These are phyloP conservation scores for Pyrenophora tritici-repentis DNA, from an alignment of 2,329 filamentous ascomycete species.

Conservation along the genomic window DNA sequence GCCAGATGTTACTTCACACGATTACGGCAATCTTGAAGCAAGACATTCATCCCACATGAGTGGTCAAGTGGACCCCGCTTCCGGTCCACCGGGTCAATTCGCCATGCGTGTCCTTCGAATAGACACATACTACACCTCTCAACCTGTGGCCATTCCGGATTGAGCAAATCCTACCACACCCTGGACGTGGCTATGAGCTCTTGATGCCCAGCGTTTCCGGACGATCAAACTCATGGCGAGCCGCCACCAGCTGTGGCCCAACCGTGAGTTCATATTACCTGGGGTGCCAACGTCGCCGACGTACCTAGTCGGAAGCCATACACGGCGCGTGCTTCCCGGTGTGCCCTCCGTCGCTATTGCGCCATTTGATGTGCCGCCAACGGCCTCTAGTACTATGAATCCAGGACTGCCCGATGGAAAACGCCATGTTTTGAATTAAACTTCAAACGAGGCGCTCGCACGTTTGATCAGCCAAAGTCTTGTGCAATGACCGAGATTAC, in stretches of 20 bases:
- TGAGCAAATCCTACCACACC: slow-evolving; percentile 6
- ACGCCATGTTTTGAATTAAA: slow-evolving; percentile 17
- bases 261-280: slow-evolving; percentile 16
- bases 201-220: slow-evolving; percentile 17
- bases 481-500: slow-evolving; percentile 5
- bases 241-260: slow-evolving; percentile 19
- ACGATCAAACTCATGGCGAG: slow-evolving; percentile 12
- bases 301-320: slow-evolving; percentile 8
- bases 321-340: slow-evolving; percentile 1
- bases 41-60: slow-evolving; percentile 17
- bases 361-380: slow-evolving; percentile 17
- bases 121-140: slow-evolving; percentile 4
- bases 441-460: slow-evolving; percentile 3
- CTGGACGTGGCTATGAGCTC: slow-evolving; percentile 12
- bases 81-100: neutral
- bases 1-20: slow-evolving; percentile 3
- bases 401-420: slow-evolving; percentile 20
- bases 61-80: slow-evolving; percentile 2
- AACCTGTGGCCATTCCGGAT: slow-evolving; percentile 6
- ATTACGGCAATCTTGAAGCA: slow-evolving; percentile 5
- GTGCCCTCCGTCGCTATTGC: slow-evolving; percentile 10
- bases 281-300: slow-evolving; percentile 23
- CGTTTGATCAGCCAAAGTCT: slow-evolving; percentile 3
- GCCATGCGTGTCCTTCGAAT: neutral
- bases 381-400: slow-evolving; percentile 26